These are phyloP conservation scores for Candida ipomoeae DNA, from an alignment of 805 yeast species.

Conservation along the genomic window DNA sequence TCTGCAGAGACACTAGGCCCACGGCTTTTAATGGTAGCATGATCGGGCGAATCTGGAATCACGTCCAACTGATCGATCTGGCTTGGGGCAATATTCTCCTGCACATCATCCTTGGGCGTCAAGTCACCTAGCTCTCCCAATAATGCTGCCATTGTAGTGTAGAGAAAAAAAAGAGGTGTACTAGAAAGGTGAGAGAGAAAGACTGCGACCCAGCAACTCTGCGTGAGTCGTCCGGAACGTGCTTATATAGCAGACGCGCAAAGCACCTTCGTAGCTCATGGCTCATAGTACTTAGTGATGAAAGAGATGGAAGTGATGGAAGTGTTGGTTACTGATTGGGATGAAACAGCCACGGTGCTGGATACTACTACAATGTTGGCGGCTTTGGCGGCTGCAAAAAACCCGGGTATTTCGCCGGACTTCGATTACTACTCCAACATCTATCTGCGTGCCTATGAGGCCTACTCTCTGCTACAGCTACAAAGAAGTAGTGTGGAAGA, in stretches of 20 bases:
- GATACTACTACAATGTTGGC: conserved; percentile 57
- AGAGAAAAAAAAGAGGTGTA: neutral
- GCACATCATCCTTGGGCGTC: conserved; percentile 5
- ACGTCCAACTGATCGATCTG: conserved; percentile 9
- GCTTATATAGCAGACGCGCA: neutral
- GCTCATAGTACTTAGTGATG: neutral
- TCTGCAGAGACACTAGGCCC: neutral
- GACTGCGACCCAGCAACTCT: neutral
- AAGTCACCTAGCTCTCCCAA: conserved; percentile 18
- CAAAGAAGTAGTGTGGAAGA: conserved; percentile 24
- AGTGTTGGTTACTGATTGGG: conserved; percentile 54
- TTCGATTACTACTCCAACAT: conserved; percentile 43
- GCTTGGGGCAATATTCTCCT: conserved; percentile 7
- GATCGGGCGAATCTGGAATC: conserved; percentile 5
- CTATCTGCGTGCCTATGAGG: conserved; percentile 36
- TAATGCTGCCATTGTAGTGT: conserved; percentile 7
- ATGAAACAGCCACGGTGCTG: conserved; percentile 54
- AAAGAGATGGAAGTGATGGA: neutral
- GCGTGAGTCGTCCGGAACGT: neutral
- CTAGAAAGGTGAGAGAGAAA: neutral
- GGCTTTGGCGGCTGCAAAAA: conserved; percentile 39
- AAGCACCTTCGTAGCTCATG: neutral
- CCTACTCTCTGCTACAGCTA: conserved; percentile 18
- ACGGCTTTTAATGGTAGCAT: conserved; percentile 3
- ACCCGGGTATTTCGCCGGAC: conserved; percentile 34